phyloP scores from a whole-genome alignment of 257 asterid genomes.

The Salvia miltiorrhiza region DNA sequence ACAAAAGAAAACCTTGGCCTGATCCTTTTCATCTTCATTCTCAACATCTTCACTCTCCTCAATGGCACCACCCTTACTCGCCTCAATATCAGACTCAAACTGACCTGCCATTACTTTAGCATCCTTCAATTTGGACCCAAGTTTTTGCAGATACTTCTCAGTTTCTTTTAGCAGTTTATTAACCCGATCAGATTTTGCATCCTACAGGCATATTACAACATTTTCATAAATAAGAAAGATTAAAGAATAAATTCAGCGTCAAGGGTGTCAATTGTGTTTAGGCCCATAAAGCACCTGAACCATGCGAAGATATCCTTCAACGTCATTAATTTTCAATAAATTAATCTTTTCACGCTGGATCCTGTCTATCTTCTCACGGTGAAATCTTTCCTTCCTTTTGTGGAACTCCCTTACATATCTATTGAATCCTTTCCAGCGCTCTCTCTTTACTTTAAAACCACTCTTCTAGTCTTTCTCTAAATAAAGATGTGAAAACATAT shows the following conservation, averaged over 20 bases:
- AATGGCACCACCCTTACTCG: slow-evolving; percentile 40
- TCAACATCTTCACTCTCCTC: slow-evolving; percentile 69
- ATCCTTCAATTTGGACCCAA: slow-evolving; percentile 84
- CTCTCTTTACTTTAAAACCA: slow-evolving; percentile 85
- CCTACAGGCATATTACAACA: slow-evolving; percentile 48
- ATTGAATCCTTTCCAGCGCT: slow-evolving; percentile 93
- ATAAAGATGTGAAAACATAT: slow-evolving; percentile 13
- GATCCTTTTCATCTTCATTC: slow-evolving; percentile 89
- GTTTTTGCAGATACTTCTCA: slow-evolving; percentile 89
- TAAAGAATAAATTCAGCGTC: slow-evolving; percentile 10
- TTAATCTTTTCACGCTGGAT: slow-evolving; percentile 99
- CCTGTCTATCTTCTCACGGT: slow-evolving; percentile 98
- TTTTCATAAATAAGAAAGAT: slow-evolving; percentile 11
- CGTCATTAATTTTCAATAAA: slow-evolving; percentile 91
- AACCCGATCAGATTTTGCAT: slow-evolving; percentile 97
- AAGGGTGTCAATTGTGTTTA: neutral
- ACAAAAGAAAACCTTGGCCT: slow-evolving; percentile 74
- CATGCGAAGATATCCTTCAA: slow-evolving; percentile 99
- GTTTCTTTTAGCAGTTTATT: slow-evolving; percentile 92
- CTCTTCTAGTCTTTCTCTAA: slow-evolving; percentile 95
- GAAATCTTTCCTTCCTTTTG: slow-evolving; percentile 91
- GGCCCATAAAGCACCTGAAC: slow-evolving; percentile 66
- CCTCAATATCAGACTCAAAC: slow-evolving; percentile 71
- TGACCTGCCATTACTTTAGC: slow-evolving; percentile 78
- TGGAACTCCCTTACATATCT: slow-evolving; percentile 87